A percentile compares a stretch with the other conserved stretches of the same genome.
Evolutionary conservation across 495 filamentous ascomycete genomes (phyloP).

Genomic region (Hypoxylon perforatum): DNA sequence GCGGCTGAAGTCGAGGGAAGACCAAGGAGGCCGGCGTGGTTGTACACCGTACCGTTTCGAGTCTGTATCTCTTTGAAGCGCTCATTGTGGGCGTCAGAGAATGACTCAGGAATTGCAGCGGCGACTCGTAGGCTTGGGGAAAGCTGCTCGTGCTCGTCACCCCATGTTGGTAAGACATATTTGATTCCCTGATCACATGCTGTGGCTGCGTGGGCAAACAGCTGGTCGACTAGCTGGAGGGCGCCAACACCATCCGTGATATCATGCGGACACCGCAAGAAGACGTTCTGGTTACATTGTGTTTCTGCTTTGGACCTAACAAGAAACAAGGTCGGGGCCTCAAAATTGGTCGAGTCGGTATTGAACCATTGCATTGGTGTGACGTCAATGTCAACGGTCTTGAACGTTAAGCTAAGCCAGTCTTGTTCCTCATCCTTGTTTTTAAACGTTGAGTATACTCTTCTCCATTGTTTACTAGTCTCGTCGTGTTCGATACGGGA

Average conservation of each 20-base stretch:
- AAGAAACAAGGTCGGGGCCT: slow-evolving; percentile 53
- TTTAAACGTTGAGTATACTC: slow-evolving; percentile 49
- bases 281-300: slow-evolving; percentile 45
- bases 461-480: slow-evolving; percentile 46
- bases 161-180: slow-evolving; percentile 32
- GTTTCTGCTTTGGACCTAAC: slow-evolving; percentile 26
- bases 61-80: slow-evolving; percentile 24
- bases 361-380: slow-evolving; percentile 56
- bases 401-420: slow-evolving; percentile 56
- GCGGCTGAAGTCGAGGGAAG: slow-evolving; percentile 18
- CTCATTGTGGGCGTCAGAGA: slow-evolving; percentile 21
- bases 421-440: slow-evolving; percentile 24
- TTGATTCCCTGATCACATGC: slow-evolving; percentile 32
- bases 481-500: slow-evolving; percentile 48
- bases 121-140: slow-evolving; percentile 38
- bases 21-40: slow-evolving; percentile 20
- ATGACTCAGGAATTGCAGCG: slow-evolving; percentile 20
- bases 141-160: slow-evolving; percentile 20
- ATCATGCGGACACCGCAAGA: slow-evolving; percentile 59
- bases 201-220: slow-evolving; percentile 31
- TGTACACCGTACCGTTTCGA: slow-evolving; percentile 27
- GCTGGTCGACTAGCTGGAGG: slow-evolving; percentile 50
- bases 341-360: slow-evolving; percentile 50
- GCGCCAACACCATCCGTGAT: slow-evolving; percentile 63
- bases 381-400: slow-evolving; percentile 40